phyloP scores from a whole-genome alignment of 2,329 filamentous ascomycete species.

The Davidsoniella australis region DNA sequence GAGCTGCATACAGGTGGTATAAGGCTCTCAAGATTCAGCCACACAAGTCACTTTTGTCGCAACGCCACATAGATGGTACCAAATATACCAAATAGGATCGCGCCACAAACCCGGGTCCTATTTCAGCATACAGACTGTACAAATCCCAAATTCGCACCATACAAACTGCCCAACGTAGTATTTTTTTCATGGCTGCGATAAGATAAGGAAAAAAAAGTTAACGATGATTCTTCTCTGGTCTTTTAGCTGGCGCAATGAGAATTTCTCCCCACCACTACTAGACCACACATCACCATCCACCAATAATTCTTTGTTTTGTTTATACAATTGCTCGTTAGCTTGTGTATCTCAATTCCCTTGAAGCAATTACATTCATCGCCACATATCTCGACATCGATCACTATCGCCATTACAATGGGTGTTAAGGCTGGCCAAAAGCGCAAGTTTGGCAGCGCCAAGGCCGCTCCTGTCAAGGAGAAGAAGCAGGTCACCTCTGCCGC shows the following conservation, averaged over 20 bases:
- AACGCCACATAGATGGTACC: neutral
- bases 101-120: neutral
- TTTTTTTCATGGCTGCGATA: slow-evolving; percentile 4
- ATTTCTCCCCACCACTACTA: slow-evolving; percentile 1
- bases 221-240: neutral
- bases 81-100: too few relatives aligned
- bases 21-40: too few relatives aligned
- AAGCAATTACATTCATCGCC: neutral
- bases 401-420: slow-evolving; percentile 14
- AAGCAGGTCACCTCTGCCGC: slow-evolving; percentile 13
- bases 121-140: neutral
- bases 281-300: slow-evolving; percentile 4
- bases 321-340: neutral
- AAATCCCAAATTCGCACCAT: neutral
- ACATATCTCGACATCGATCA: slow-evolving; percentile 1
- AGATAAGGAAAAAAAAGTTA: slow-evolving; percentile 14
- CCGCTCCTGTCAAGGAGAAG: slow-evolving; percentile 14
- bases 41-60: too few relatives aligned
- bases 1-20: too few relatives aligned
- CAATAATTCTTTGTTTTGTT: slow-evolving; percentile 5
- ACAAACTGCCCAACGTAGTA: neutral
- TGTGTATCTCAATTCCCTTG: neutral
- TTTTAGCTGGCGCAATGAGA: slow-evolving; percentile 1
- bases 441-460: slow-evolving; percentile 21
- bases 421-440: slow-evolving; percentile 20